These are phyloP conservation scores for Trypanosomatidae sp. DNA, from an alignment of 208 protist genomes.

Conservation along the genomic window DNA sequence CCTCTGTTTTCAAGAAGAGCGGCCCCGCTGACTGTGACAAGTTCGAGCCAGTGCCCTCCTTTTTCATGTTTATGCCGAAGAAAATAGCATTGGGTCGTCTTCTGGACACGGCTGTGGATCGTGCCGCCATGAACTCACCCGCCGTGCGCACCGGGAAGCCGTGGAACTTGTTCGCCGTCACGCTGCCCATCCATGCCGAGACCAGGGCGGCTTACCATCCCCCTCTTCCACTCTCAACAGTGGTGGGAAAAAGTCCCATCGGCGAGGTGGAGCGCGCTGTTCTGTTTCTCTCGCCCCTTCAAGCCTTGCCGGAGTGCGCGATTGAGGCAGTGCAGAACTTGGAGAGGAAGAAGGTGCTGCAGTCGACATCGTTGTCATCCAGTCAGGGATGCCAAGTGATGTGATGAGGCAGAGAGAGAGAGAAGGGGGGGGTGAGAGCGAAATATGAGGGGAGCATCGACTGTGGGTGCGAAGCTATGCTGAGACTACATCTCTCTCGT, in stretches of 20 bases:
- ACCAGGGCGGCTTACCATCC: constrained; percentile 42
- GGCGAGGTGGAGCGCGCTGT: constrained; percentile 15
- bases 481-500: not conserved
- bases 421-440: not conserved
- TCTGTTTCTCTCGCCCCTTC: constrained; percentile 30
- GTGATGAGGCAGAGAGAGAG: constrained; percentile 2
- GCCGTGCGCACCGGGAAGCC: constrained; percentile 28
- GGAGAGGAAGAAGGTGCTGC: constrained; percentile 17
- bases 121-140: constrained; percentile 41
- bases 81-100: constrained; percentile 50
- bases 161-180: constrained; percentile 56
- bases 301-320: constrained; percentile 28
- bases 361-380: constrained; percentile 9
- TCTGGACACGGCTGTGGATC: constrained; percentile 64
- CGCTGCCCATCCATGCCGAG: constrained; percentile 29
- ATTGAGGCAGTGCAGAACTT: constrained; percentile 28
- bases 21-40: constrained; percentile 4
- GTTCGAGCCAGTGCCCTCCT: constrained; percentile 49
- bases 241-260: constrained; percentile 39
- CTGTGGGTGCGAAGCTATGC: not conserved
- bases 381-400: constrained; percentile 11
- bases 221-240: constrained; percentile 40
- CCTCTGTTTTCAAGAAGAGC: not conserved
- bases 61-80: constrained; percentile 75
- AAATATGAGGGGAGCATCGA: not conserved